A percentile compares a stretch with the other conserved stretches of the same genome.
These are phyloP conservation scores for Curvularia spicifera DNA, from an alignment of 2,329 filamentous ascomycete species.

Conservation along the genomic window DNA sequence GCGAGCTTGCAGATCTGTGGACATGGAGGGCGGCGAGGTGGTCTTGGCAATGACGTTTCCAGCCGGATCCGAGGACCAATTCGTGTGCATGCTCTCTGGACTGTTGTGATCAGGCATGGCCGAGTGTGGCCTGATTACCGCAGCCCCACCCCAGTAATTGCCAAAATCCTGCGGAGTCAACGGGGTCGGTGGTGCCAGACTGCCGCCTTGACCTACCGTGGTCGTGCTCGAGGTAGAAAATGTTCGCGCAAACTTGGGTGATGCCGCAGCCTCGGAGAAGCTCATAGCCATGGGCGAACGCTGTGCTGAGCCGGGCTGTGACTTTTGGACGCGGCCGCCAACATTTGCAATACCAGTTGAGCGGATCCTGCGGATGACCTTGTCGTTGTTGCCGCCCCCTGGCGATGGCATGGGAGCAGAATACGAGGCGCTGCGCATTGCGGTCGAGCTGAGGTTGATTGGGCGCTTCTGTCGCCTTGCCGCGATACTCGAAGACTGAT, in stretches of 20 bases:
- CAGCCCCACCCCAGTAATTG: constrained; percentile 51
- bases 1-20: constrained; percentile 43
- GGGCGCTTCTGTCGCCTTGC: constrained; percentile 51
- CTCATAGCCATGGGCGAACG: constrained; percentile 56
- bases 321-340: constrained; percentile 56
- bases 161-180: constrained; percentile 53
- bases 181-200: constrained; percentile 57
- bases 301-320: constrained; percentile 53
- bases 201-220: constrained; percentile 47
- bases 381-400: constrained; percentile 44
- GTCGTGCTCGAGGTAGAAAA: constrained; percentile 47
- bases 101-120: constrained; percentile 49
- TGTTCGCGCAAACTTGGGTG: constrained; percentile 53
- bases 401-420: constrained; percentile 51
- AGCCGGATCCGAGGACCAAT: constrained; percentile 48
- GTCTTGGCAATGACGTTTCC: constrained; percentile 42
- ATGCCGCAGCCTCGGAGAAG: constrained; percentile 57
- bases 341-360: constrained; percentile 55
- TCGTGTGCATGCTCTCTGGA: constrained; percentile 47
- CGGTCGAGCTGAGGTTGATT: constrained; percentile 50
- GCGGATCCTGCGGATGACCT: constrained; percentile 55
- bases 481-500: constrained; percentile 51
- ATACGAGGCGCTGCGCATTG: constrained; percentile 52
- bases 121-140: constrained; percentile 37
- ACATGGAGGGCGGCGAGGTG: constrained; percentile 57